Base-by-base conservation (phyloP, 176 grass and related monocot species). In the Carex parvula region DNA sequence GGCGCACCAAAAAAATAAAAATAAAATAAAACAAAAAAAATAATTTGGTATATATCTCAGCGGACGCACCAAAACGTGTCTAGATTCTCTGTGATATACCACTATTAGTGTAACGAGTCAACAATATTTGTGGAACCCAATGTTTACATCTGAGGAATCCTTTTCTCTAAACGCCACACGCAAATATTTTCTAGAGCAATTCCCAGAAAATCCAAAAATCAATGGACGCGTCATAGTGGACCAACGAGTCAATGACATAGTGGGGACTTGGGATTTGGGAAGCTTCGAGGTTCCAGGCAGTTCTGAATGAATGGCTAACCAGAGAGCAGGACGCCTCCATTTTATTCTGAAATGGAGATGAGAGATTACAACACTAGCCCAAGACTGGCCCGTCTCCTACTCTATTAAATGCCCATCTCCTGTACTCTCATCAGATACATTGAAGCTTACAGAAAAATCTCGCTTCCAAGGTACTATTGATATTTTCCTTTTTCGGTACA, bases 401-500 rank as follows among this genome's bases (percentile, higher is more conserved):
- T 1, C 61, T 67, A 83, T 68, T 65, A 83, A 83, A 50, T 12
- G 46, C 46, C 62, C 60, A 6, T 65, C 9, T 29, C 80, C 60
- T 33, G 5, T 29, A 3, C 9, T 52, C 42, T 64, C 80, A 54
- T 66, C 46, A 68, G 44, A 48, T 21, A 62, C 75, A 42, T 60
- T 64, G 5, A 55, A 76, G 46, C 50, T 56, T 22, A 18, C 11
- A 77, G 13, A 77, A 77, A 77, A 33, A 77, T 75, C 71, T 75
- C 71, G 20, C 50, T 77, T 77, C 73, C 17, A 74, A 81, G 54
- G 32, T 61, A 81, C 57, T 62, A 6, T 20, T 64, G 18, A 48
- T 81, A 64, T 48, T 50, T 81, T 81, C n/a, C 37, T 48, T 44
- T 61, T 14, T 42, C 64, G 79, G 60, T 67, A 65, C 63, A 62